Percentiles rank a stretch among this genome's conserved stretches.
Evolutionary conservation across 176 grass and related monocot species (phyloP).

Genomic region (Poa pratensis): DNA sequence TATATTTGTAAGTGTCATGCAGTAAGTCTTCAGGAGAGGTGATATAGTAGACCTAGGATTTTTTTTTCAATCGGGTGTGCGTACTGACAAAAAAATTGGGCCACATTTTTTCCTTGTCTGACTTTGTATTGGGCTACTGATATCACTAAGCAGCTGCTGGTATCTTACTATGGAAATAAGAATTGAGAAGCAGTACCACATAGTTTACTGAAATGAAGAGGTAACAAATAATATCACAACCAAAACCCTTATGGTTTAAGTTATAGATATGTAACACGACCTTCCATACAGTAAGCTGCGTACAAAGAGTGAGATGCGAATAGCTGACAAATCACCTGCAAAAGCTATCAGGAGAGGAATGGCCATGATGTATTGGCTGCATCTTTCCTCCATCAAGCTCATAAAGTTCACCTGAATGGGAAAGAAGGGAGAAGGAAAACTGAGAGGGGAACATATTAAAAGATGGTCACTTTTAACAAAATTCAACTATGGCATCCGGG

Average conservation of each 20-base stretch:
- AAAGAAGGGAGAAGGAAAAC: background rate
- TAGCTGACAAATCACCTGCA: conserved; percentile 60
- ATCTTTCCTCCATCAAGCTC: conserved; percentile 79
- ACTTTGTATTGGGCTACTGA: background rate
- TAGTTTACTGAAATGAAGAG: background rate
- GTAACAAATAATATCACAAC: background rate
- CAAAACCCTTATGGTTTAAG: conserved; percentile 1
- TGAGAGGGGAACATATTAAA: background rate
- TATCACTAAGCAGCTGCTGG: background rate
- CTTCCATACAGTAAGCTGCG: background rate
- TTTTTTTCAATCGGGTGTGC: background rate
- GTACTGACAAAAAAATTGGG: background rate
- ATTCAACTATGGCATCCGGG: background rate
- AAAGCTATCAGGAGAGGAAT: conserved; percentile 67
- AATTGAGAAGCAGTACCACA: background rate
- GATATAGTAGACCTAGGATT: background rate
- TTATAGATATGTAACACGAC: background rate
- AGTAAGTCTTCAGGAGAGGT: background rate
- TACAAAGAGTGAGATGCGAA: background rate
- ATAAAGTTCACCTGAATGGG: conserved; percentile 70
- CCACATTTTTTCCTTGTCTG: background rate
- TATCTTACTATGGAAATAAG: background rate
- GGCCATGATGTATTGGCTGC: conserved; percentile 58
- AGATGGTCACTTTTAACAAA: background rate
- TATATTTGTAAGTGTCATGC: background rate